These are phyloP conservation scores for Erodium trifolium DNA, from an alignment of 441 rosid species.

Conservation along the genomic window DNA sequence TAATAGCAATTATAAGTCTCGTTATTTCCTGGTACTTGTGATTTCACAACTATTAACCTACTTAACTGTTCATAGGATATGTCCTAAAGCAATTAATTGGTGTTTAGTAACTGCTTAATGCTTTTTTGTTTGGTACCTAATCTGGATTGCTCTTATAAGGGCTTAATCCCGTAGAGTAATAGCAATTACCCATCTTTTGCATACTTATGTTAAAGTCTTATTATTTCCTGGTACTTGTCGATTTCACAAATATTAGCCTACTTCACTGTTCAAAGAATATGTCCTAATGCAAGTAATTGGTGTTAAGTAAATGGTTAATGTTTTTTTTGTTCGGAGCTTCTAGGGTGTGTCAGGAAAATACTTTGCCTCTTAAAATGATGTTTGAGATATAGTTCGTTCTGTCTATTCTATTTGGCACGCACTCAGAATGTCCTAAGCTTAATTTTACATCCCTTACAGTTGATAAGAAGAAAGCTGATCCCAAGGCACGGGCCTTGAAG, in stretches of 20 bases:
- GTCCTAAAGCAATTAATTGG: too few species aligned
- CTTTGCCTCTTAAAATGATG: neutral
- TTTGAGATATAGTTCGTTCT: neutral
- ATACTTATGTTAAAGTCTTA: neutral
- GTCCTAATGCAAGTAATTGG: too few species aligned
- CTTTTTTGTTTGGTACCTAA: too few species aligned
- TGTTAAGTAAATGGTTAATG: neutral
- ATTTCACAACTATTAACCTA: too few species aligned
- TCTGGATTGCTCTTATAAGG: too few species aligned
- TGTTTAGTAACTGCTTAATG: neutral
- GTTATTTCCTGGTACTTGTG: neutral
- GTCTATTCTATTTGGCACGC: neutral
- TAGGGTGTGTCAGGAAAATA: neutral
- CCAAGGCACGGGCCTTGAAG: slow-evolving; percentile 19
- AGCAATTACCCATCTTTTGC: neutral
- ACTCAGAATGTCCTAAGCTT: neutral
- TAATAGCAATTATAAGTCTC: too few species aligned
- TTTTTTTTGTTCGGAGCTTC: neutral
- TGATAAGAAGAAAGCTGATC: slow-evolving; percentile 12
- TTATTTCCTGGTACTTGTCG: neutral
- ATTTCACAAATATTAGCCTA: too few species aligned
- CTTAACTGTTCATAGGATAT: too few species aligned
- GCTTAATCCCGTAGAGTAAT: neutral
- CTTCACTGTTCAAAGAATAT: too few species aligned
- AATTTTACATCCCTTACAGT: neutral